phyloP scores from a whole-genome alignment of 768 basidiomycete species.

The Sporobolomyces phaffii region DNA sequence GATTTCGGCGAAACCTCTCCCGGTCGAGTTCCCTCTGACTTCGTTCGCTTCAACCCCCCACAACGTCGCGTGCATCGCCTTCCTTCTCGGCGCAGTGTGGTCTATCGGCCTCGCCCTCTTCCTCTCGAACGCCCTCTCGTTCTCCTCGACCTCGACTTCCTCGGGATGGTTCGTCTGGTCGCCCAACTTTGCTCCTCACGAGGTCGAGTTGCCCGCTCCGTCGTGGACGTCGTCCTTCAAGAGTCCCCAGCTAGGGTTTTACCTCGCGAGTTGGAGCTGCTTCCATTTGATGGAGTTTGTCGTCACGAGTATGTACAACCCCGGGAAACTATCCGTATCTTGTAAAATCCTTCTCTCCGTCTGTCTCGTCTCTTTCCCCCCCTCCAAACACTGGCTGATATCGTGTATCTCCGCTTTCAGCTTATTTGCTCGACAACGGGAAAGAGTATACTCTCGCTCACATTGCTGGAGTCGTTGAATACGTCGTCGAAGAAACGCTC shows the following conservation, averaged over 20 bases:
- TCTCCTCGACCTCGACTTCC: background rate
- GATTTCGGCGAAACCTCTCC: slow-evolving; percentile 1
- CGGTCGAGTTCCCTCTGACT: slow-evolving; percentile 46
- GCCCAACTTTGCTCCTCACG: background rate
- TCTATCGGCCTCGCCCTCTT: slow-evolving; percentile 53
- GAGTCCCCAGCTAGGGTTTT: slow-evolving; percentile 73
- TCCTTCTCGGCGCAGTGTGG: slow-evolving; percentile 72
- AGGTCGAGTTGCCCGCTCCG: background rate
- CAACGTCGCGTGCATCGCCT: slow-evolving; percentile 68
- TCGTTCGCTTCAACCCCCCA: slow-evolving; percentile 59
- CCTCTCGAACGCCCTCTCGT: slow-evolving; percentile 8
- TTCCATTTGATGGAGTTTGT: slow-evolving; percentile 95
- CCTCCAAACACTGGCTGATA: slow-evolving; percentile 25
- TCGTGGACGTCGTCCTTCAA: slow-evolving; percentile 45
- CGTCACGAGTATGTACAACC: slow-evolving; percentile 92
- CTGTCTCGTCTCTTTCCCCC: background rate
- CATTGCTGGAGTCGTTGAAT: slow-evolving; percentile 68
- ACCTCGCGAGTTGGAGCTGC: slow-evolving; percentile 69
- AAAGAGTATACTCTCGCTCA: slow-evolving; percentile 78
- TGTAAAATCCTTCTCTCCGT: slow-evolving; percentile 58
- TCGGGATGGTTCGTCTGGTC: slow-evolving; percentile 19
- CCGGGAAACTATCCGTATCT: slow-evolving; percentile 82
- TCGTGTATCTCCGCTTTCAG: slow-evolving; percentile 49
- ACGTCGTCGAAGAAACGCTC: slow-evolving; percentile 53
- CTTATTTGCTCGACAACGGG: slow-evolving; percentile 89